Evolutionary conservation across 108 stramenopile species (phyloP).

Genomic region (Nitzschia sp.): DNA sequence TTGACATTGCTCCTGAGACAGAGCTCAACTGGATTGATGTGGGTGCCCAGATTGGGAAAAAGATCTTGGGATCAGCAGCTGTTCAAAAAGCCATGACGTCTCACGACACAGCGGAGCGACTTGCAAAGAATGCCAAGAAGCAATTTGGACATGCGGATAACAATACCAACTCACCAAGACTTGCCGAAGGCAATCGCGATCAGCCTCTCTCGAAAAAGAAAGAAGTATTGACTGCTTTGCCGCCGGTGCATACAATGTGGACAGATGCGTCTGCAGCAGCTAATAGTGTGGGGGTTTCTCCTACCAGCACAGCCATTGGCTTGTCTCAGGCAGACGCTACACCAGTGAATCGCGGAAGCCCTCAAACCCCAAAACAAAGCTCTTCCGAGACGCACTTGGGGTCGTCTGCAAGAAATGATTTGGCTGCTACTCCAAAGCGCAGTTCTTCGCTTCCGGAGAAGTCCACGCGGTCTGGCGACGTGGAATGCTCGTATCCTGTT

Average conservation of each 20-base stretch:
- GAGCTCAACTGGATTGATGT: slow-evolving; percentile 75
- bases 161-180: background rate
- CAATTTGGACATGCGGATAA: background rate
- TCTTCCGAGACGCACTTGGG: background rate
- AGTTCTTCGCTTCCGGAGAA: background rate
- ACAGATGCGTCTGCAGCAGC: slow-evolving; percentile 49
- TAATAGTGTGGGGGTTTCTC: background rate
- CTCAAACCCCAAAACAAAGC: background rate
- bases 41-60: slow-evolving; percentile 75
- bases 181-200: background rate
- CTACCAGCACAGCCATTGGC: background rate
- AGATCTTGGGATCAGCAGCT: slow-evolving; percentile 64
- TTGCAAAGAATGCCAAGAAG: slow-evolving; percentile 28
- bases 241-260: slow-evolving; percentile 82
- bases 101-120: slow-evolving; percentile 47
- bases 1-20: slow-evolving; percentile 3
- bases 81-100: slow-evolving; percentile 60
- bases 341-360: background rate
- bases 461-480: background rate
- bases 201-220: slow-evolving; percentile 9
- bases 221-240: slow-evolving; percentile 10
- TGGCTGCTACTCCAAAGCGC: background rate
- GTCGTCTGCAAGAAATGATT: background rate
- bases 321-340: background rate
- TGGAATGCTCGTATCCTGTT: background rate